A percentile compares a stretch with the other conserved stretches of the same genome.
Conservation (phyloP, 2,329 filamentous ascomycete genomes). For the Calonectria honghensis region DNA sequence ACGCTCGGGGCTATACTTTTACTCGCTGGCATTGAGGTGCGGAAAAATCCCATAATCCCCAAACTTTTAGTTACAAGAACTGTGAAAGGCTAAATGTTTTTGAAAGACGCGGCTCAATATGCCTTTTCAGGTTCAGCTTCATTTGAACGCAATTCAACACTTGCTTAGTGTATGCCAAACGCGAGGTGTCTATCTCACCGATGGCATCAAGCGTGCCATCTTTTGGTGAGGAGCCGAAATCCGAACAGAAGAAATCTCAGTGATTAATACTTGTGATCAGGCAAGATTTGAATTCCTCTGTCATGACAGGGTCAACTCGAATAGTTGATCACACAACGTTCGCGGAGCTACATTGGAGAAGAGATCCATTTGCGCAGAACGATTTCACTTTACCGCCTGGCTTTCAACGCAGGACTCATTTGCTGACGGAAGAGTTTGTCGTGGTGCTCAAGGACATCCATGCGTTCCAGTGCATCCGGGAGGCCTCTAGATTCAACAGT, state of each 20-base stretch:
- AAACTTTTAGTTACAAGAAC: neutral
- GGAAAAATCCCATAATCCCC: conserved; percentile 34
- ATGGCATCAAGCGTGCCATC: conserved; percentile 66
- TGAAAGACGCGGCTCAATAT: conserved; percentile 61
- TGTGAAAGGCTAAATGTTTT: conserved; percentile 32
- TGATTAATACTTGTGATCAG: conserved; percentile 48
- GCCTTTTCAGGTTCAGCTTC: conserved; percentile 62
- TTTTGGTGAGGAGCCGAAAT: conserved; percentile 61
- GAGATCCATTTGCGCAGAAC: conserved; percentile 57
- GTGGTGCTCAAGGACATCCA: conserved; percentile 62
- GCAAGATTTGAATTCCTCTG: conserved; percentile 65
- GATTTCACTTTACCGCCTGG: conserved; percentile 60
- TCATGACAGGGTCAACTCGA: conserved; percentile 62
- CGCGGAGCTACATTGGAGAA: conserved; percentile 62
- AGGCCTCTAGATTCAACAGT: conserved; percentile 43
- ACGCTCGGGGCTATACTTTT: conserved; percentile 65
- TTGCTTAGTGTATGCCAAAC: conserved; percentile 59
- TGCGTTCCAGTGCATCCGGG: conserved; percentile 63
- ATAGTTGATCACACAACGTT: conserved; percentile 65
- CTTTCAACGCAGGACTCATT: conserved; percentile 52
- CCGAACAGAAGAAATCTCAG: conserved; percentile 26
- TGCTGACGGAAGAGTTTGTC: conserved; percentile 57
- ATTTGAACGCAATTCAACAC: conserved; percentile 62
- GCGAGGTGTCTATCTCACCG: conserved; percentile 56
- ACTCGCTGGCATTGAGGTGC: conserved; percentile 64